Base-by-base conservation (phyloP, 441 rosid genomes). In the Gossypium gossypioides region DNA sequence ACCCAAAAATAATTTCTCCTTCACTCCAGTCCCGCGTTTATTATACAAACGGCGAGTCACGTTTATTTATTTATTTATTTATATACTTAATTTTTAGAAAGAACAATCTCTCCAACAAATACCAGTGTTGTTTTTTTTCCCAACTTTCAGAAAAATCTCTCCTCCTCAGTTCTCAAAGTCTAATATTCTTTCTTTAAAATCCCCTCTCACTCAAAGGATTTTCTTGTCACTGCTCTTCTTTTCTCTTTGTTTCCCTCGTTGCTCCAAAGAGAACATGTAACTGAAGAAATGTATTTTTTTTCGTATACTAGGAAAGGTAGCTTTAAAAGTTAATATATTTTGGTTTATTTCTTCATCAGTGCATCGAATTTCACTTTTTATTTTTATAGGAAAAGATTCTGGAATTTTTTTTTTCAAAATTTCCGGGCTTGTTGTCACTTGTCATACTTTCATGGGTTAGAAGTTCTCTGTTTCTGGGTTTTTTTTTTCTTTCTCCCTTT, bases 21-120 rank as follows among this genome's bases (percentile, higher is more conserved):
- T 16, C 29, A 29, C 32, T 37, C 16, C 37, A 15, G 37, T 70
- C 66, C 69, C 78, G 72, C 59, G 48, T 62, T 71, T 22, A 59
- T 75, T 70, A 22, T 24, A 22, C 27, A 48, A 74, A 74, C 76
- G 74, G 74, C 75, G 76, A 55, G 13, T 71, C 74, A 48, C 50
- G 54, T 52, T 68, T 32, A 5, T 15, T 15, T 2, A 16, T 24
- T 68, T 34, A 15, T 19, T 3, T 19, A 2, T 64, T 62, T 3
- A 37, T 6, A 29, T 60, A 25, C 34, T 34, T 21, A 22, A 32
- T 0, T 32, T 13, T 42, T 37, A 32, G 51, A 2, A 50, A 51
- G 19, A 21, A 16, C 12, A 16, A 27, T 27, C 32, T 12, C 52
- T 44, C 32, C 29, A 67, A 25, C 22, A n/a, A 66, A 48, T 66